These are phyloP conservation scores for Heritiera littoralis DNA, from an alignment of 345 rosid genomes.

Conservation along the genomic window DNA sequence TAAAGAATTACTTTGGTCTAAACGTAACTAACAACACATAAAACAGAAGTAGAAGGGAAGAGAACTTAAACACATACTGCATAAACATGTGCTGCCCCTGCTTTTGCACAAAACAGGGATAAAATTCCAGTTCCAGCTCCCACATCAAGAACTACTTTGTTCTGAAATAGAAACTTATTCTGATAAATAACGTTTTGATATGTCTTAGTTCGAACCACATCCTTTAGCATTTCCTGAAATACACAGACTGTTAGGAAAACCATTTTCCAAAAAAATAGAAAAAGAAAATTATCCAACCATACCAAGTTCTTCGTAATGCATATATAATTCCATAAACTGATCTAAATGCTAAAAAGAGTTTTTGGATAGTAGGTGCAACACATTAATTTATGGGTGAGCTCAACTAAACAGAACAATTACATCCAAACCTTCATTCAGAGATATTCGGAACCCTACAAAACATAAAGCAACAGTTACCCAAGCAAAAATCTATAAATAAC, in stretches of 20 bases:
- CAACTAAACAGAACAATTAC: background rate
- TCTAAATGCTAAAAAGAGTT: background rate
- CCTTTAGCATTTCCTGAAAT: constrained; percentile 97
- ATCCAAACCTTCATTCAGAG: background rate
- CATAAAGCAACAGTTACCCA: background rate
- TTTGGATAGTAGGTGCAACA: background rate
- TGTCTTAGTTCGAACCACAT: constrained; percentile 90
- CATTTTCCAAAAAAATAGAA: background rate
- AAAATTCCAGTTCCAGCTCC: constrained; percentile 99
- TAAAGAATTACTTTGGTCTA: background rate
- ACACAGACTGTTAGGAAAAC: constrained; percentile 1
- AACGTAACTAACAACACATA: background rate
- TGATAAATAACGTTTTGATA: constrained; percentile 94
- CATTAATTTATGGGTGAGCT: background rate
- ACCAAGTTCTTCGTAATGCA: background rate
- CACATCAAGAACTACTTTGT: constrained; percentile 93
- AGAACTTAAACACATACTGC: constrained; percentile 51
- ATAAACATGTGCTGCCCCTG: constrained; percentile 91
- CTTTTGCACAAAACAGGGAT: constrained; percentile 96
- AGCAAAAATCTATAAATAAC: background rate
- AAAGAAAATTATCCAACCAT: background rate
- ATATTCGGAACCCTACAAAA: background rate
- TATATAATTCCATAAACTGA: background rate
- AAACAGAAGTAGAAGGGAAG: background rate
- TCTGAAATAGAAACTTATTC: constrained; percentile 85